These are phyloP conservation scores for Rhamnella rubrinervis DNA, from an alignment of 331 rosid species.

Conservation along the genomic window DNA sequence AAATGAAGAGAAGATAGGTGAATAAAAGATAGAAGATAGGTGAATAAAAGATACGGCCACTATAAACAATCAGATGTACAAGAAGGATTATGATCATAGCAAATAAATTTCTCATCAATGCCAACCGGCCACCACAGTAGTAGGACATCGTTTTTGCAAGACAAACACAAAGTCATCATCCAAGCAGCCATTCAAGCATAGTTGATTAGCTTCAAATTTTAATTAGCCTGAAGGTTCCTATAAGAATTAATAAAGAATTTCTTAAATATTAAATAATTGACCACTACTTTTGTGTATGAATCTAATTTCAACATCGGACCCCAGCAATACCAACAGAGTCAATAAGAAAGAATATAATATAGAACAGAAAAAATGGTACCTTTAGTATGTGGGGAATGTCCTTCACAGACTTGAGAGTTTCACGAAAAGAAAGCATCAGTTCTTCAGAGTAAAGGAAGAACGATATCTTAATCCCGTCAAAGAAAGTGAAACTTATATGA, in stretches of 20 bases:
- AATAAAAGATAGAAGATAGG: constrained; percentile 15
- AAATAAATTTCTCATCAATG: constrained; percentile 14
- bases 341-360: constrained; percentile 11
- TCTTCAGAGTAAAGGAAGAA: constrained; percentile 83
- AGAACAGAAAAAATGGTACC: constrained; percentile 41
- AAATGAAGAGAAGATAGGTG: constrained; percentile 13
- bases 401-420: constrained; percentile 81
- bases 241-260: neutral
- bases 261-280: neutral
- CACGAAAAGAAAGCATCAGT: constrained; percentile 62
- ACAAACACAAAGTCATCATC: neutral
- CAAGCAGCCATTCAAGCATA: neutral
- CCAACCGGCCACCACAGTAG: neutral
- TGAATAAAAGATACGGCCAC: constrained; percentile 18
- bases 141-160: neutral
- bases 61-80: neutral
- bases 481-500: constrained; percentile 30
- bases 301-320: neutral
- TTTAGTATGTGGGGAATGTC: constrained; percentile 82
- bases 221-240: neutral
- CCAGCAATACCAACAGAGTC: constrained; percentile 8
- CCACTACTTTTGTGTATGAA: neutral
- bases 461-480: constrained; percentile 68
- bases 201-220: neutral
- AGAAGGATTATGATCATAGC: constrained; percentile 2